These are phyloP conservation scores for Rhodotorula taiwanensis DNA, from an alignment of 768 basidiomycete species.

Conservation along the genomic window DNA sequence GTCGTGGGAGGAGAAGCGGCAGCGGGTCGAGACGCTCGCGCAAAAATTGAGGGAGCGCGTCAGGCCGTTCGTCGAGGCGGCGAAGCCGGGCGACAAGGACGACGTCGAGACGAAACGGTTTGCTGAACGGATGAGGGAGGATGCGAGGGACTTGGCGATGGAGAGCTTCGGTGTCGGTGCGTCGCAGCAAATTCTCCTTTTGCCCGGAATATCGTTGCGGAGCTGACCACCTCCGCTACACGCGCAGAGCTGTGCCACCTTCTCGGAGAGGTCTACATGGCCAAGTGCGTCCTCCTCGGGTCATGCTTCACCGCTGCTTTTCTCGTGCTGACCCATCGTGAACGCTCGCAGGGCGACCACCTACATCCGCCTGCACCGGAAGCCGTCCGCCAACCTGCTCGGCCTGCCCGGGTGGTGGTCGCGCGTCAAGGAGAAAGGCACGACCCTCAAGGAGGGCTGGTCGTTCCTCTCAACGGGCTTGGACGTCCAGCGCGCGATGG, in stretches of 20 bases:
- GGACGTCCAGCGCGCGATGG: conserved; percentile 70
- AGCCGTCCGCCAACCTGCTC: conserved; percentile 53
- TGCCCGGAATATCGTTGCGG: no score
- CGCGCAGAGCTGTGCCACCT: conserved; percentile 38
- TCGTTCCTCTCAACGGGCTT: conserved; percentile 92
- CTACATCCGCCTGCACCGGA: conserved; percentile 80
- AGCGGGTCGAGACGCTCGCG: conserved; percentile 65
- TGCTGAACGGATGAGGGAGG: conserved; percentile 65
- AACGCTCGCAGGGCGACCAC: conserved; percentile 49
- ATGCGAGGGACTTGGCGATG: conserved; percentile 90
- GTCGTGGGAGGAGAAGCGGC: conserved; percentile 59
- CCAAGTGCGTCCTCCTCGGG: conserved; percentile 57
- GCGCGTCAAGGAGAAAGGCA: conserved; percentile 84
- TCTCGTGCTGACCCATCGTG: not conserved
- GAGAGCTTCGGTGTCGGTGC: conserved; percentile 98
- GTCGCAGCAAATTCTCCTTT: conserved; percentile 35
- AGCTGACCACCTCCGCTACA: no score
- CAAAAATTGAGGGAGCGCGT: conserved; percentile 76
- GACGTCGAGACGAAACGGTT: conserved; percentile 79
- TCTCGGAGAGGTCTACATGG: conserved; percentile 61
- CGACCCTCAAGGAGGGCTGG: conserved; percentile 82
- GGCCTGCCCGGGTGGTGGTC: conserved; percentile 74
- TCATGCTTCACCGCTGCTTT: not conserved
- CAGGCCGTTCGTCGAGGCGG: conserved; percentile 81
- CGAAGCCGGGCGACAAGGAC: conserved; percentile 45